Conservation (phyloP, 768 basidiomycete genomes). For the Mycena rosella region DNA sequence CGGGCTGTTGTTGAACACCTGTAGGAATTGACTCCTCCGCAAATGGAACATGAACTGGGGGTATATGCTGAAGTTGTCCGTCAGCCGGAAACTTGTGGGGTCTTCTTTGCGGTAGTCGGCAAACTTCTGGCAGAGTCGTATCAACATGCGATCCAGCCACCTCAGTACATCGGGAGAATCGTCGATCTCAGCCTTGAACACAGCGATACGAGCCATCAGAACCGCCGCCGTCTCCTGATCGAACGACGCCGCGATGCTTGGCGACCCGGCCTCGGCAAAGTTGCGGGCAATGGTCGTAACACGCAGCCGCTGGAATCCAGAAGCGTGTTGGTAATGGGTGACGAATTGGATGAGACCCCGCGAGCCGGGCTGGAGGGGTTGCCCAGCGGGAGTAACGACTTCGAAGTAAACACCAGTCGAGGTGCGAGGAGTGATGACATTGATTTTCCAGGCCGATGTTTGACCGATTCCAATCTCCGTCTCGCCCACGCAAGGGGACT, state of each 20-base stretch:
- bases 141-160: slow-evolving; percentile 99
- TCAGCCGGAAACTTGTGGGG: slow-evolving; percentile 90
- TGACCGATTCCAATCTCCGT: slow-evolving; percentile 99
- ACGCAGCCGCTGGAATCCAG: slow-evolving; percentile 93
- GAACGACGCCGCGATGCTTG: slow-evolving; percentile 92
- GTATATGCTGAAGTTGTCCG: slow-evolving; percentile 98
- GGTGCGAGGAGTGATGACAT: slow-evolving; percentile 88
- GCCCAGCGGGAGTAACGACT: slow-evolving; percentile 97
- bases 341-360: slow-evolving; percentile 98
- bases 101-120: slow-evolving; percentile 99
- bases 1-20: slow-evolving; percentile 99
- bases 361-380: slow-evolving; percentile 88
- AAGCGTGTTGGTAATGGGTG: slow-evolving; percentile 97
- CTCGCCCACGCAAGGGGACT: slow-evolving; percentile 96
- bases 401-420: slow-evolving; percentile 97
- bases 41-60: slow-evolving; percentile 99
- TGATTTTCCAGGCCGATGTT: slow-evolving; percentile 98
- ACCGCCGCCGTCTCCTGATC: slow-evolving; percentile 99
- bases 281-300: slow-evolving; percentile 99
- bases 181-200: slow-evolving; percentile 99
- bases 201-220: slow-evolving; percentile 97
- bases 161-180: slow-evolving; percentile 96
- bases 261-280: slow-evolving; percentile 98
- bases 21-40: slow-evolving; percentile 96
- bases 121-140: slow-evolving; percentile 98